These are phyloP conservation scores for Grigorovia yakushimaensis DNA, from an alignment of 805 yeast species.

Conservation along the genomic window DNA sequence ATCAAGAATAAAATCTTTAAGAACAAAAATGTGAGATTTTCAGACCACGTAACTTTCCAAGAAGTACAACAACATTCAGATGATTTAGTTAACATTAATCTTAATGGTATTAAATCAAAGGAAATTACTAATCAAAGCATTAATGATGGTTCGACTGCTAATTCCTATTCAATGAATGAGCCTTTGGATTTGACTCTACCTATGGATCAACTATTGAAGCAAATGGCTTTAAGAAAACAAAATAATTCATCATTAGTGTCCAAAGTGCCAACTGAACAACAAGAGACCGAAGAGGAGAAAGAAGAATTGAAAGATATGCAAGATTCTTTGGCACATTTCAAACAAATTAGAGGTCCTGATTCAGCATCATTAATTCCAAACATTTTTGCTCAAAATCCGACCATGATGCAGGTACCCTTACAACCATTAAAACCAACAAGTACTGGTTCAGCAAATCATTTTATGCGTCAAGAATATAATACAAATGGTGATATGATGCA, in stretches of 20 bases:
- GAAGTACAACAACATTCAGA: conserved; percentile 15
- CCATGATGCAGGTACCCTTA: conserved; percentile 13
- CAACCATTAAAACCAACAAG: conserved; percentile 29
- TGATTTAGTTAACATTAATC: conserved; percentile 2
- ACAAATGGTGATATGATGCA: not conserved
- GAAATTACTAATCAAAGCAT: too few relatives aligned
- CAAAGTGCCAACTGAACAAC: conserved; percentile 25
- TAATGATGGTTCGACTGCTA: conserved; percentile 4
- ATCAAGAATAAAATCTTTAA: conserved; percentile 28
- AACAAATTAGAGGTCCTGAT: conserved; percentile 63
- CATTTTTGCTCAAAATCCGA: not conserved
- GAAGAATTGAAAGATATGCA: conserved; percentile 67
- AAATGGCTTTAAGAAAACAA: conserved; percentile 29
- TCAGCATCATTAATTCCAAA: conserved; percentile 28
- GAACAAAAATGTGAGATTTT: conserved; percentile 60
- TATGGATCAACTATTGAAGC: conserved; percentile 61
- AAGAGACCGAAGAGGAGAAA: conserved; percentile 51
- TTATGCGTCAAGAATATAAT: conserved; percentile 19
- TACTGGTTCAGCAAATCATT: conserved; percentile 28
- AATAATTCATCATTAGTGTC: conserved; percentile 22
- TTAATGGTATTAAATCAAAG: not conserved
- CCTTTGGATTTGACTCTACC: conserved; percentile 56
- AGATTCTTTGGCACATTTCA: conserved; percentile 64
- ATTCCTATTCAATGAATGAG: conserved; percentile 11
- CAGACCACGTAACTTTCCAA: conserved; percentile 47